Percentiles rank a stretch among this genome's conserved stretches.
Evolutionary conservation across 2,329 filamentous ascomycete species (phyloP).

Genomic region (Fusarium sp.): DNA sequence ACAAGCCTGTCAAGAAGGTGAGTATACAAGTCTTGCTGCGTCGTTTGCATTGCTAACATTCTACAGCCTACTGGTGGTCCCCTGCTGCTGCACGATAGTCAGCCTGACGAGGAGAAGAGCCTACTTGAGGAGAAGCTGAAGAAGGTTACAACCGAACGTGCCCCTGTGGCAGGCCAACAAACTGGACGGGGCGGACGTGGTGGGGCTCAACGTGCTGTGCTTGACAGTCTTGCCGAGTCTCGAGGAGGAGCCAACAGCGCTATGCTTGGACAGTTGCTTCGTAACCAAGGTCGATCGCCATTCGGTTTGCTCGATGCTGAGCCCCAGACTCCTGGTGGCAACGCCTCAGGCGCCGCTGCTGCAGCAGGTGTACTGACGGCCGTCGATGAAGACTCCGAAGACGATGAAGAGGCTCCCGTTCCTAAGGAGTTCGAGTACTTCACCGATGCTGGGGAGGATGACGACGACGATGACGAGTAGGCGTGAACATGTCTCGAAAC

Average conservation of each 20-base stretch:
- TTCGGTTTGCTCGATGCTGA: constrained; percentile 42
- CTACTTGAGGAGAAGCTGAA: constrained; percentile 92
- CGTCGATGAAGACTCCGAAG: constrained; percentile 84
- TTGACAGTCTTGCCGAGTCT: constrained; percentile 48
- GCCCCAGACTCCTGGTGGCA: constrained; percentile 41
- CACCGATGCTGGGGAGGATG: constrained; percentile 68
- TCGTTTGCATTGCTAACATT: constrained; percentile 32
- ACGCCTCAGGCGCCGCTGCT: constrained; percentile 69
- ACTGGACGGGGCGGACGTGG: constrained; percentile 45
- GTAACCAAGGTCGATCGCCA: constrained; percentile 48
- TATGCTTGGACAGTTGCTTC: constrained; percentile 55
- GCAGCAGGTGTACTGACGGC: constrained; percentile 84
- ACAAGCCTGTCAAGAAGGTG: constrained; percentile 90
- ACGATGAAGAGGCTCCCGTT: constrained; percentile 73
- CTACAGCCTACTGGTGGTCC: constrained; percentile 88
- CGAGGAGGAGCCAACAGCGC: constrained; percentile 44
- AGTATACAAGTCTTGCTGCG: constrained; percentile 32
- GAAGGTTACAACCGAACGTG: constrained; percentile 73
- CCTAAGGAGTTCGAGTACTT: constrained; percentile 83
- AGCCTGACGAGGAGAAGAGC: constrained; percentile 78
- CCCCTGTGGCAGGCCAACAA: constrained; percentile 61
- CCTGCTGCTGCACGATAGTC: constrained; percentile 86
- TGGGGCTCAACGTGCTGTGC: constrained; percentile 45
- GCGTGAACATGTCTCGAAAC: neutral
- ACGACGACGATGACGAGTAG: constrained; percentile 44